These are phyloP conservation scores for Castanea sativa DNA, from an alignment of 306 rosid species.

Conservation along the genomic window DNA sequence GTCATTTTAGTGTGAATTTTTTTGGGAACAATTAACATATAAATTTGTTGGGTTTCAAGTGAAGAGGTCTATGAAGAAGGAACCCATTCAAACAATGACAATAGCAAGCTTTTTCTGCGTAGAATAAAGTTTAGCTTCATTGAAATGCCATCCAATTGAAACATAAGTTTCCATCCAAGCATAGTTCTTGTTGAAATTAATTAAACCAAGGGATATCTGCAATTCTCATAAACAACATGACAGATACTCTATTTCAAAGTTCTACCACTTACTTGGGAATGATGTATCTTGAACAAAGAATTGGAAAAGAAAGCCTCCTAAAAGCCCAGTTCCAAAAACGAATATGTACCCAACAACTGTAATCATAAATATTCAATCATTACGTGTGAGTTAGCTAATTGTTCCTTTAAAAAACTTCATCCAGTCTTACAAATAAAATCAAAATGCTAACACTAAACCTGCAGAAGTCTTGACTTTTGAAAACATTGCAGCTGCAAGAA, in stretches of 20 bases:
- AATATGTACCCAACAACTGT: constrained; percentile 73
- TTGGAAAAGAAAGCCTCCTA: constrained; percentile 76
- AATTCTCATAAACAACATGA: background rate
- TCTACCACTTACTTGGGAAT: constrained; percentile 72
- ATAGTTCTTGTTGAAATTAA: background rate
- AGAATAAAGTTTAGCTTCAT: constrained; percentile 1
- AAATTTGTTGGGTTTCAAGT: background rate
- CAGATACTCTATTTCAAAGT: constrained; percentile 1
- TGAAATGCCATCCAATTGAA: background rate
- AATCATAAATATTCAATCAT: constrained; percentile 13
- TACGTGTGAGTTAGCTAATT: constrained; percentile 17
- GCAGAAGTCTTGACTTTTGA: constrained; percentile 76
- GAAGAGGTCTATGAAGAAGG: background rate
- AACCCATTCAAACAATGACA: background rate
- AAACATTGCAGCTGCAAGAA: constrained; percentile 64
- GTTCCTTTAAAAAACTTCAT: background rate
- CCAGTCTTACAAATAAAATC: background rate
- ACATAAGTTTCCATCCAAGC: background rate
- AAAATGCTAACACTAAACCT: constrained; percentile 52
- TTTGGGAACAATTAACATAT: background rate
- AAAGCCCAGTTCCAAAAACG: constrained; percentile 84
- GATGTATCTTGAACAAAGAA: constrained; percentile 64
- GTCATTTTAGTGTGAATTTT: background rate
- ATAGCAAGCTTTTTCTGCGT: background rate
- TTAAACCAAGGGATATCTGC: background rate